Conservation (phyloP, 805 yeast genomes). For the Sporopachydermia lactativora region DNA sequence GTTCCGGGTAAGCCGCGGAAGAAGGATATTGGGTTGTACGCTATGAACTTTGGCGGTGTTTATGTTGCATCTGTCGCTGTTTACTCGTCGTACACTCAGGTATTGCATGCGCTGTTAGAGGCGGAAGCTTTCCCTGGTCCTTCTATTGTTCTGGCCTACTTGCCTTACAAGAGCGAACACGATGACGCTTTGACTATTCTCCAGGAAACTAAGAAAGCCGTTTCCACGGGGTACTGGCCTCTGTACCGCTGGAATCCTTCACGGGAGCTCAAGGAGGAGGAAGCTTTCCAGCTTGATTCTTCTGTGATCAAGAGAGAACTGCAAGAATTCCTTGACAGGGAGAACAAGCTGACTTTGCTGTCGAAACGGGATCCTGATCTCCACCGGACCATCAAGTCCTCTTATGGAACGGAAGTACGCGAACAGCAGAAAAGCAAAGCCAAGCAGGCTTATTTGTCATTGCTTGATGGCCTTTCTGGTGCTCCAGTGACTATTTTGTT, state of each 20-base stretch:
- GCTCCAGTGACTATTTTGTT: slow-evolving; percentile 80
- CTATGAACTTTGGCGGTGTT: slow-evolving; percentile 81
- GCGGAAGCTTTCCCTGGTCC: slow-evolving; percentile 89
- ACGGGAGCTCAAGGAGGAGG: slow-evolving; percentile 30
- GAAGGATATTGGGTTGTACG: slow-evolving; percentile 87
- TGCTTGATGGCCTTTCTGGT: slow-evolving; percentile 79
- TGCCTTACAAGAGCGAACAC: slow-evolving; percentile 54
- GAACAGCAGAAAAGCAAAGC: slow-evolving; percentile 51
- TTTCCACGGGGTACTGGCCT: slow-evolving; percentile 95
- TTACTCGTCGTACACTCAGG: slow-evolving; percentile 87
- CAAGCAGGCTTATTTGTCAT: slow-evolving; percentile 58
- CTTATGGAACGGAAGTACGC: slow-evolving; percentile 47
- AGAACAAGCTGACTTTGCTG: slow-evolving; percentile 71
- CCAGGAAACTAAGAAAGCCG: slow-evolving; percentile 78
- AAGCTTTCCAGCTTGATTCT: slow-evolving; percentile 73
- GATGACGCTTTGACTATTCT: slow-evolving; percentile 59
- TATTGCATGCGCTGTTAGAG: slow-evolving; percentile 75
- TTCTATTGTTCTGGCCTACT: slow-evolving; percentile 77
- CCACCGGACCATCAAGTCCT: slow-evolving; percentile 53
- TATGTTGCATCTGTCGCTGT: slow-evolving; percentile 93
- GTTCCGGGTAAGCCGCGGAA: slow-evolving; percentile 41
- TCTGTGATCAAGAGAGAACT: slow-evolving; percentile 65
- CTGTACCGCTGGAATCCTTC: slow-evolving; percentile 74
- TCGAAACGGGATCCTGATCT: slow-evolving; percentile 59
- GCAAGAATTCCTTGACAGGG: slow-evolving; percentile 72